phyloP scores from a whole-genome alignment of 164 flowering plant species.

The Akebia trifoliata region DNA sequence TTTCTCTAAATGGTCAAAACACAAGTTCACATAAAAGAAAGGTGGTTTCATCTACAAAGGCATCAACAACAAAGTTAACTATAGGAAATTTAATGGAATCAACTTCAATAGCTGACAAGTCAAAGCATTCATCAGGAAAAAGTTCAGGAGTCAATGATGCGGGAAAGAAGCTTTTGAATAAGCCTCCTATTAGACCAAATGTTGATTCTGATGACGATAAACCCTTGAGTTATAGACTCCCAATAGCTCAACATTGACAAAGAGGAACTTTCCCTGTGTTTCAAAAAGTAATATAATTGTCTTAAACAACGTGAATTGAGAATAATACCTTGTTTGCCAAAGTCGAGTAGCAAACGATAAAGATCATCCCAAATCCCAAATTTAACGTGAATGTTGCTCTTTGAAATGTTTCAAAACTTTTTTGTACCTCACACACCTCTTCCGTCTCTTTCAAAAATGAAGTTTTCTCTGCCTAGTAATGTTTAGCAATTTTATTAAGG shows the following conservation, averaged over 20 bases:
- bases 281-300: too few species aligned
- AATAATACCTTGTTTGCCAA: too few species aligned
- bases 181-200: constrained; percentile 12
- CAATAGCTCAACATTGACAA: constrained; percentile 14
- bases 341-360: too few species aligned
- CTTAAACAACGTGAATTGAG: too few species aligned
- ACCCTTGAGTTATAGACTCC: constrained; percentile 36
- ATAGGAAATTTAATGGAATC: constrained; percentile 27
- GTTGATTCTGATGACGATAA: constrained; percentile 56
- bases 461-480: too few species aligned
- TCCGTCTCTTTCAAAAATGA: too few species aligned
- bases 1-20: constrained; percentile 38
- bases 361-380: too few species aligned
- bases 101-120: constrained; percentile 28
- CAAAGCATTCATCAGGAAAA: constrained; percentile 21
- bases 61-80: constrained; percentile 24
- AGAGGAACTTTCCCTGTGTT: constrained; percentile 18
- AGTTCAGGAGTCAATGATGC: constrained; percentile 16
- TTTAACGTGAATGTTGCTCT: too few species aligned
- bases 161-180: constrained; percentile 25
- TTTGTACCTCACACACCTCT: too few species aligned
- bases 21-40: constrained; percentile 40
- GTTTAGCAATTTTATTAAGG: too few species aligned
- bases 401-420: too few species aligned
- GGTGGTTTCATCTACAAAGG: constrained; percentile 25